A percentile compares a stretch with the other conserved stretches of the same genome.
Evolutionary conservation across 1,139 yeast genomes (phyloP).

Genomic region (Hyphopichia fennica): DNA sequence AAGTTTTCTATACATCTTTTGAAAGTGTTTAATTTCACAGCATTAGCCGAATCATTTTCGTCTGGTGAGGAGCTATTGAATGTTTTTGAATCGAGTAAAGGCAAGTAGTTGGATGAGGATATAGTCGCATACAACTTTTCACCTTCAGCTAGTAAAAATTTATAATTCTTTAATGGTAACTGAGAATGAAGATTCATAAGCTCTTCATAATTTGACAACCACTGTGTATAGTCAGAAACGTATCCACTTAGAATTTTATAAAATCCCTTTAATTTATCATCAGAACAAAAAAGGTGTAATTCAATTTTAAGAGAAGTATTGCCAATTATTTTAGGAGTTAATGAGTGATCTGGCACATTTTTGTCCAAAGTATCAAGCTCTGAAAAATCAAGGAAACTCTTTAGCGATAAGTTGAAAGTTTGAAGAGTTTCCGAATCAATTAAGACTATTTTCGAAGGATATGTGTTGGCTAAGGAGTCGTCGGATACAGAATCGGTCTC

Average conservation of each 20-base stretch:
- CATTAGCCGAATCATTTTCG: constrained; percentile 12
- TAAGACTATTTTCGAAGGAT: constrained; percentile 53
- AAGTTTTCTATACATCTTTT: constrained; percentile 33
- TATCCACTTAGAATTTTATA: constrained; percentile 34
- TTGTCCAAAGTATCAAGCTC: constrained; percentile 5
- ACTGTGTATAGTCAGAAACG: constrained; percentile 47
- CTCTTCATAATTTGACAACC: constrained; percentile 51
- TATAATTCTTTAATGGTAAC: constrained; percentile 49
- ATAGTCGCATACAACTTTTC: constrained; percentile 48
- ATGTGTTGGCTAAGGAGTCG: constrained; percentile 46
- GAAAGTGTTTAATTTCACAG: constrained; percentile 18
- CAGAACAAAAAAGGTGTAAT: constrained; percentile 49
- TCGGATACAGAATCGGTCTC: constrained; percentile 50
- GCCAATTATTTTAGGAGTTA: constrained; percentile 11
- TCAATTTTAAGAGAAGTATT: constrained; percentile 30
- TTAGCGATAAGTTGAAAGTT: constrained; percentile 43
- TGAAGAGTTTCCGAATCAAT: constrained; percentile 25
- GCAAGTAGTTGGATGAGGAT: constrained; percentile 17
- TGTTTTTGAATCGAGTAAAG: constrained; percentile 1
- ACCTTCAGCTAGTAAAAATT: constrained; percentile 52
- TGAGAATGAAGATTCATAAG: constrained; percentile 41
- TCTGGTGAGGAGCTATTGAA: constrained; percentile 1
- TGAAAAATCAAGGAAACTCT: constrained; percentile 36
- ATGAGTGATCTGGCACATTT: constrained; percentile 3
- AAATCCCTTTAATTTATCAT: constrained; percentile 47